Evolutionary conservation across 2,329 filamentous ascomycete species (phyloP), one percentile per base, ranked within the genome.

Genomic region (Helminthosporium solani): DNA sequence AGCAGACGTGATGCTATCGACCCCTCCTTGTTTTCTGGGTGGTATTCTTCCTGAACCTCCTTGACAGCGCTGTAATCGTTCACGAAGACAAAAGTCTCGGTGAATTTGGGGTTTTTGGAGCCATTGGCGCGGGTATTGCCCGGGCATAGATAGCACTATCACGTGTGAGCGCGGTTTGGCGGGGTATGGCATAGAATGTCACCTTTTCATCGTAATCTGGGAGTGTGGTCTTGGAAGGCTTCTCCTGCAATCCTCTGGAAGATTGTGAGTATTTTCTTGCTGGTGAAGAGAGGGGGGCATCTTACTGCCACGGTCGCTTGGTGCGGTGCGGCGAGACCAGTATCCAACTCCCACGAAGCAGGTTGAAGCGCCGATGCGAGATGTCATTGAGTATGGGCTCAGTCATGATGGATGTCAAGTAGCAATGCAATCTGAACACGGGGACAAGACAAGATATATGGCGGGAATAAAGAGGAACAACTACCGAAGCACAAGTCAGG

Each of bases 21-120:
- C 52, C 74, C 76, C 61, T 75, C 71, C 46, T 76, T 68, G n/a
- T 73, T 68, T 18, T 75, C 70, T 12, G 74, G 74, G 16, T 75
- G 71, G 71, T 97, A 99, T 38, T 88, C 84, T 23, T 86, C 84
- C 71, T 99, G 94, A 53, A 88, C 79, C 72, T 96, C 91, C 73
- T 96, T 96, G 40, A 99, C 92, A 2, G 94, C 94, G 63, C 90
- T 95, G 73, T 94, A 99, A 70, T 99, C 94, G 64, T 99, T 99
- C 57, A 97, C 87, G 64, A 99, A 99, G 31, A 92, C 86, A 67
- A 95, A 97, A 0, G 90, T 95, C 62, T 83, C 83, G 42, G 87
- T 79, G 67, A 97, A 99, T 43, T 87, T 78, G 1, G 94, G 92
- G 63, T 99, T 99, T 49, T 72, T 69, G 63, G 94, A 90, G 44